A percentile compares a stretch with the other conserved stretches of the same genome.
Conservation (phyloP, 1,284 basidiomycete species). For the Trichosporon sp. region DNA sequence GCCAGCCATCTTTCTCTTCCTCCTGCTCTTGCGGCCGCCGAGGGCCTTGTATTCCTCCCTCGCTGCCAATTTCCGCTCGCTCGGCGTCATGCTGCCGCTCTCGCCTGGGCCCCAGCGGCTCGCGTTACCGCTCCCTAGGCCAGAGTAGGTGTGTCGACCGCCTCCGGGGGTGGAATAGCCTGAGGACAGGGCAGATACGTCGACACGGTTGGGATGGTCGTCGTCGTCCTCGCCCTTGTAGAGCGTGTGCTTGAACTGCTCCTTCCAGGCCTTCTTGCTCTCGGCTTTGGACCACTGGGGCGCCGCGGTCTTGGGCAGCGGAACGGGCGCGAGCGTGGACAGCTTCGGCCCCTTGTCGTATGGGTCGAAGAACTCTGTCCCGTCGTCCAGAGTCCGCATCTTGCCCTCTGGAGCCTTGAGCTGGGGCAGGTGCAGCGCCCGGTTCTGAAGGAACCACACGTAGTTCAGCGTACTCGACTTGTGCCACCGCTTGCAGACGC, state of each 20-base stretch:
- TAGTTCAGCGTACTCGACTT: conserved; percentile 87
- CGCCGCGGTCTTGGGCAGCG: conserved; percentile 57
- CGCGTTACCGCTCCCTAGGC: conserved; percentile 46
- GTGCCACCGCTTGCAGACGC: conserved; percentile 81
- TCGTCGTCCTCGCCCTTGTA: conserved; percentile 42
- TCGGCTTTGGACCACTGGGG: conserved; percentile 58
- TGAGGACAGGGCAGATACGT: conserved; percentile 57
- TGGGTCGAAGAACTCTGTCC: conserved; percentile 56
- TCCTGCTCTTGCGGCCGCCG: conserved; percentile 72
- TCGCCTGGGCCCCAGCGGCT: conserved; percentile 42
- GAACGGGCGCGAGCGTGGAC: conserved; percentile 58
- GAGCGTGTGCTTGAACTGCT: conserved; percentile 47
- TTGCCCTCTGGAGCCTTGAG: conserved; percentile 44
- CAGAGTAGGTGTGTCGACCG: conserved; percentile 52
- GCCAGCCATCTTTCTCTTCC: conserved; percentile 62
- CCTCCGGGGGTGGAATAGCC: conserved; percentile 71
- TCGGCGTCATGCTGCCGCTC: conserved; percentile 58
- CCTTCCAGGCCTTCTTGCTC: conserved; percentile 53
- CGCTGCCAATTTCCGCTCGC: conserved; percentile 76
- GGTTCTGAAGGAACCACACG: conserved; percentile 81
- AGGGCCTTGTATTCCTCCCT: conserved; percentile 85
- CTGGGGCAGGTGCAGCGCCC: conserved; percentile 57
- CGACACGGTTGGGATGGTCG: conserved; percentile 49
- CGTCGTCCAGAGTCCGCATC: conserved; percentile 57
- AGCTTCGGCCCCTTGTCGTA: conserved; percentile 57